Evolutionary conservation across 1,284 basidiomycete species (phyloP), one percentile per base, ranked within the genome.

Genomic region (Naganishia liquefaciens): DNA sequence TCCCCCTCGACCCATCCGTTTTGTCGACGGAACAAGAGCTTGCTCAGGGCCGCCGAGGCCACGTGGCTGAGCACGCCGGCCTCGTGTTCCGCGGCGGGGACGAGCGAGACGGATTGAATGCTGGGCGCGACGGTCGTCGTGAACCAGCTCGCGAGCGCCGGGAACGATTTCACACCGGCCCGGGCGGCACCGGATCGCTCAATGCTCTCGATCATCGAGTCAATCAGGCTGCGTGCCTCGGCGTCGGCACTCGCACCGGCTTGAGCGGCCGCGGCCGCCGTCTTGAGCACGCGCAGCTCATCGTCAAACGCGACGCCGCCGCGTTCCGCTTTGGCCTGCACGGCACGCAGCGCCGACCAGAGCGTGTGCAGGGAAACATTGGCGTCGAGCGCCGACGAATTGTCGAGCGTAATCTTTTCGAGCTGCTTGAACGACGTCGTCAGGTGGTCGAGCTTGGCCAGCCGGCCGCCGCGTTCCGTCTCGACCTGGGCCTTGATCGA

Each of bases 401-500:
- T 98, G 80, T 95, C 93, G 52, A 93, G 83, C 0, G 92, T 89
- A 68, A 97, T 84, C 63, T 89, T 87, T 79, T 98, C 92, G 44
- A 99, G 86, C 68, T 89, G 87, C 80, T 95, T 94, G 68, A 99
- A 82, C 66, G 90, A 89, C 0, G 89, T 87, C 17, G 93, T 88
- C 62, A 99, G 87, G 76, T 94, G 88, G 75, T 96, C 93, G 46
- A 99, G 87, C 80, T 93, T 96, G 67, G 93, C 90, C 11, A 99
- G 84, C 67, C 95, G 89, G 21, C 94, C 94, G 27, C 93, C 93
- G 53, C 96, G 91, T 80, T 99, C 96, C 74, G 93, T 86, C 80
- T 99, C 95, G 65, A 99, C 95, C 72, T 88, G 89, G 68, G 92
- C 84, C 81, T 97, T 96, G 83, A 99, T 89, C 63, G 97, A 93